Conservation (phyloP, 2,329 filamentous ascomycete species). For the Paraconiothyrium brasiliense region DNA sequence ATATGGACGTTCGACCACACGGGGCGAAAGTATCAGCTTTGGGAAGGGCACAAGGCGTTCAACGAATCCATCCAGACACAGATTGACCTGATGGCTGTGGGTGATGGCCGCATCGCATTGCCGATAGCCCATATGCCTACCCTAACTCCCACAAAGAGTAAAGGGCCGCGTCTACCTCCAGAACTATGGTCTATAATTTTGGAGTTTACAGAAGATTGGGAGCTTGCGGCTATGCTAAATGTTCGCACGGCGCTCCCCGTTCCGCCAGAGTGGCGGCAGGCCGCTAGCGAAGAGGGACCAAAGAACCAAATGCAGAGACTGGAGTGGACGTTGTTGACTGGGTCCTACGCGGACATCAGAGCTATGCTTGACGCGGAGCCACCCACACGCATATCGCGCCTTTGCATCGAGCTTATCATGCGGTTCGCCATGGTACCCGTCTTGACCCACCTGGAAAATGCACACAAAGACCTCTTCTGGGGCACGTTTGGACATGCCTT, state of each 20-base stretch:
- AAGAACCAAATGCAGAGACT: constrained; percentile 79
- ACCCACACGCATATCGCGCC: constrained; percentile 77
- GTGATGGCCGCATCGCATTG: constrained; percentile 68
- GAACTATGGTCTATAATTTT: constrained; percentile 93
- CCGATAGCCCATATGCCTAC: constrained; percentile 45
- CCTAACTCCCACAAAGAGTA: constrained; percentile 45
- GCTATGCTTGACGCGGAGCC: constrained; percentile 76
- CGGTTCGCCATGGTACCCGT: constrained; percentile 86
- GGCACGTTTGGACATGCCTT: constrained; percentile 83
- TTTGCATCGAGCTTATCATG: constrained; percentile 88
- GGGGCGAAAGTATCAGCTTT: constrained; percentile 60
- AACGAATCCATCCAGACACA: constrained; percentile 79
- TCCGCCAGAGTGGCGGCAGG: constrained; percentile 76
- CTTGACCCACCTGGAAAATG: constrained; percentile 74
- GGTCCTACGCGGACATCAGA: constrained; percentile 75
- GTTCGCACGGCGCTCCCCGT: constrained; percentile 80
- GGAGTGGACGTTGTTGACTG: constrained; percentile 84
- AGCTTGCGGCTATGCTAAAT: constrained; percentile 81
- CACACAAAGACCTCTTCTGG: constrained; percentile 80
- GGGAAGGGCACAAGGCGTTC: constrained; percentile 73
- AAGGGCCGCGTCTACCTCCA: constrained; percentile 68
- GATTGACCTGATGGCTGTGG: constrained; percentile 77
- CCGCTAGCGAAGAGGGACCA: constrained; percentile 70
- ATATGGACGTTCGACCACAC: constrained; percentile 78
- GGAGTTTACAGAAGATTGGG: constrained; percentile 88